A percentile compares a stretch with the other conserved stretches of the same genome.
Conservation (phyloP, 352 stramenopile species). For the Phytophthora pluvialis region DNA sequence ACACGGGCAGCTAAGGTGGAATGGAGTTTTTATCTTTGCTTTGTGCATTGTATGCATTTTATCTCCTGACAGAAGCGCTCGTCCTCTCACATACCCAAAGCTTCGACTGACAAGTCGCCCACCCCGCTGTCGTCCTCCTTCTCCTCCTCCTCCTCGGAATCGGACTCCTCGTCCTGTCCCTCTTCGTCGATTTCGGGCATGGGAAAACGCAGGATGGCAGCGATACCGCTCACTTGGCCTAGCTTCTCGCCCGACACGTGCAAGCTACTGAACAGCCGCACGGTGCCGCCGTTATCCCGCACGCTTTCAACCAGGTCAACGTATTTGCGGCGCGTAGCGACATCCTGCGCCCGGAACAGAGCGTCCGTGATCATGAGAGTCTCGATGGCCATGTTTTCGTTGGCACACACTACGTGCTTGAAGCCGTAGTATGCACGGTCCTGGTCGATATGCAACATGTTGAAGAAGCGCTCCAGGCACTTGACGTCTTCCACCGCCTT, state of each 20-base stretch:
- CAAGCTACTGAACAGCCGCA: conserved; percentile 95
- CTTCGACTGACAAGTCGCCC: conserved; percentile 70
- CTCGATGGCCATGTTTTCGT: conserved; percentile 94
- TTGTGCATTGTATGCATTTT: conserved; percentile 18
- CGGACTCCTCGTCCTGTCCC: conserved; percentile 71
- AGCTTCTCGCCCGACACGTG: conserved; percentile 97
- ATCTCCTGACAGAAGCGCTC: not conserved
- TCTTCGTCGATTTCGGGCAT: conserved; percentile 96
- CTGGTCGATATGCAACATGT: conserved; percentile 95
- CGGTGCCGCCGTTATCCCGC: conserved; percentile 89
- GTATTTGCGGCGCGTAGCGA: conserved; percentile 92
- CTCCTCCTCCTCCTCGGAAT: conserved; percentile 47
- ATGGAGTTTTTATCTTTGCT: conserved; percentile 6
- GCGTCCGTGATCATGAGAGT: conserved; percentile 96
- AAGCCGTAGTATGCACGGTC: conserved; percentile 98
- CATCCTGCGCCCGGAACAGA: conserved; percentile 93
- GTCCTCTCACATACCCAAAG: conserved; percentile 57
- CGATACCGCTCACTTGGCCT: conserved; percentile 94
- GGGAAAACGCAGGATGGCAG: conserved; percentile 96
- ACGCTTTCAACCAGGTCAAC: conserved; percentile 95
- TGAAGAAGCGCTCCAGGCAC: conserved; percentile 95
- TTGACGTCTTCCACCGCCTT: conserved; percentile 94
- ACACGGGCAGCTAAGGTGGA: conserved; percentile 42
- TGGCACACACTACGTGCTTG: conserved; percentile 92
- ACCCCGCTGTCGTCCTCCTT: conserved; percentile 56